A percentile compares a stretch with the other conserved stretches of the same genome.
Evolutionary conservation across 2,329 filamentous ascomycete genomes (phyloP).

Genomic region (Penicillium expansum): DNA sequence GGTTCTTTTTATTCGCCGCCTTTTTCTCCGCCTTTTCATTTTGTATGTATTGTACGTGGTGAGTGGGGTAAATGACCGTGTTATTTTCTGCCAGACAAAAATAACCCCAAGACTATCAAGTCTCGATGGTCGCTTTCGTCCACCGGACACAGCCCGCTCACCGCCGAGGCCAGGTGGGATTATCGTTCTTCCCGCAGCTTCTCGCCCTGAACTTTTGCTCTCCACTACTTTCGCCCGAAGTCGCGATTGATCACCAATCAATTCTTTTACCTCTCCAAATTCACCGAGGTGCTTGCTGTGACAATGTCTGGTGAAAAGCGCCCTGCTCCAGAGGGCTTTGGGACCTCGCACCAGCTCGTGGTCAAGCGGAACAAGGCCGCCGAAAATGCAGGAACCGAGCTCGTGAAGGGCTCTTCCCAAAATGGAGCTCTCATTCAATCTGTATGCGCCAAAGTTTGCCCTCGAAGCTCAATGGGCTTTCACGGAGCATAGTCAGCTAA

Average conservation of each 20-base stretch:
- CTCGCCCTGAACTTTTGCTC: constrained; percentile 17
- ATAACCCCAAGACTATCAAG: background rate
- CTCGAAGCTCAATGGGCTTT: background rate
- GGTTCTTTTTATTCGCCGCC: background rate
- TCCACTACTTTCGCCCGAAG: constrained; percentile 4
- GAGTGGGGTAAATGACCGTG: background rate
- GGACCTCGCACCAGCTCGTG: constrained; percentile 68
- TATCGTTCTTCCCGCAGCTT: constrained; percentile 26
- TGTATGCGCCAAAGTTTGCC: constrained; percentile 48
- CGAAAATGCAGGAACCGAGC: constrained; percentile 54
- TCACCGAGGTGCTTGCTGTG: background rate
- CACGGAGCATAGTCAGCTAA: constrained; percentile 8
- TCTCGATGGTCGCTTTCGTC: background rate
- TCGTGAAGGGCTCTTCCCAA: constrained; percentile 55
- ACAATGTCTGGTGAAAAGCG: constrained; percentile 88
- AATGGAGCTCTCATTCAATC: constrained; percentile 65
- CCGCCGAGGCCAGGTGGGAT: constrained; percentile 23
- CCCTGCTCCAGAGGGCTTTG: constrained; percentile 79
- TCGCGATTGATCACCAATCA: constrained; percentile 4
- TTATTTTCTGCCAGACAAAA: background rate
- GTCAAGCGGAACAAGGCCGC: constrained; percentile 84
- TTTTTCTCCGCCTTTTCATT: background rate
- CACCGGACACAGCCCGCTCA: constrained; percentile 14
- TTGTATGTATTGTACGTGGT: background rate
- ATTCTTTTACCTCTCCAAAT: constrained; percentile 2